These are phyloP conservation scores for Fraxinus dipetala DNA, from an alignment of 305 asterid species.

Conservation along the genomic window DNA sequence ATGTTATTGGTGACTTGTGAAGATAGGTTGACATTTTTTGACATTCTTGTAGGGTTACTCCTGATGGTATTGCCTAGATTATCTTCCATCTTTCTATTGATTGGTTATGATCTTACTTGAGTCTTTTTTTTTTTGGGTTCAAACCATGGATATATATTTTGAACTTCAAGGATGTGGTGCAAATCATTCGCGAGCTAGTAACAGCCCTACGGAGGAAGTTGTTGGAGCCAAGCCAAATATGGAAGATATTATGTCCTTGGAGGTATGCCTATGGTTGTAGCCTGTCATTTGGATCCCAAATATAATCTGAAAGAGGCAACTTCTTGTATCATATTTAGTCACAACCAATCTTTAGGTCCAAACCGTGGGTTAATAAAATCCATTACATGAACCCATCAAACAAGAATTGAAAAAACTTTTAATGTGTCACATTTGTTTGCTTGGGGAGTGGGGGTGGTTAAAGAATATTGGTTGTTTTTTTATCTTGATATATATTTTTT, in stretches of 20 bases:
- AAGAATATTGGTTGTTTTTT: neutral
- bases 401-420: neutral
- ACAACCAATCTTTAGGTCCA: neutral
- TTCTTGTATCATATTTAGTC: neutral
- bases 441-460: neutral
- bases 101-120: neutral
- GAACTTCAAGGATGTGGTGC: conserved; percentile 44
- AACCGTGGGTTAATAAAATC: neutral
- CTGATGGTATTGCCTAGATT: neutral
- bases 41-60: neutral
- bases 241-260: conserved; percentile 41
- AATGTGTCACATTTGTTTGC: neutral
- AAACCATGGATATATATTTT: conserved; percentile 24
- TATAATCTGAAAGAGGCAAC: conserved; percentile 3
- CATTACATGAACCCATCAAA: neutral
- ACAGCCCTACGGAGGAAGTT: conserved; percentile 43
- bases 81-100: conserved; percentile 3
- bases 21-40: conserved; percentile 13
- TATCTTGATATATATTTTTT: conserved; percentile 17
- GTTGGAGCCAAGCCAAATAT: conserved; percentile 43
- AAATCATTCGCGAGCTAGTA: conserved; percentile 42
- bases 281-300: conserved; percentile 8
- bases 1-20: conserved; percentile 10
- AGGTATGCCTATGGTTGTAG: conserved; percentile 44
- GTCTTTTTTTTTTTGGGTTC: neutral